phyloP scores from a whole-genome alignment of 1,284 basidiomycete species.

The Tetrapyrgos nigripes region DNA sequence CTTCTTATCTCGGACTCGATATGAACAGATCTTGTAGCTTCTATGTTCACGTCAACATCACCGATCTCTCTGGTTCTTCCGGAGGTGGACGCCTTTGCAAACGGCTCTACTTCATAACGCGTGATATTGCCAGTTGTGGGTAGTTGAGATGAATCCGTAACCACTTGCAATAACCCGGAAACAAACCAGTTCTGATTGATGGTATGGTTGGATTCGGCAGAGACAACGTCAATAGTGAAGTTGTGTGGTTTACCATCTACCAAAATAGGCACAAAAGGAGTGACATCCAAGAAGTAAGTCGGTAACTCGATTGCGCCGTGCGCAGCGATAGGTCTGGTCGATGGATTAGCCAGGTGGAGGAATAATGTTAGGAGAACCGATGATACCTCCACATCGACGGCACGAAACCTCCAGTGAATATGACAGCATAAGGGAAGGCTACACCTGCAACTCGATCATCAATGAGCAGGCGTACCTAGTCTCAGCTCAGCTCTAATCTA shows the following conservation, averaged over 20 bases:
- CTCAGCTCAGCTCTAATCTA: too few species aligned
- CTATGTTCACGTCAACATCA: constrained; percentile 55
- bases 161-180: constrained; percentile 64
- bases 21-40: constrained; percentile 46
- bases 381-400: constrained; percentile 73
- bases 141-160: constrained; percentile 64
- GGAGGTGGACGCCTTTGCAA: constrained; percentile 55
- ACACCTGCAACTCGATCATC: constrained; percentile 78
- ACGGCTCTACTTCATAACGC: constrained; percentile 59
- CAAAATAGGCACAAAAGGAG: constrained; percentile 77
- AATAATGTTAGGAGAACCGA: neutral
- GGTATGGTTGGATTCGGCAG: constrained; percentile 68
- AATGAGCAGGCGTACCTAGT: constrained; percentile 77
- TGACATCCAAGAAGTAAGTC: constrained; percentile 80
- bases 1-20: constrained; percentile 56
- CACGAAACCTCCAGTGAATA: constrained; percentile 83
- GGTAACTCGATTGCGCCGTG: constrained; percentile 83
- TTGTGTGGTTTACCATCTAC: constrained; percentile 73
- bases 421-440: constrained; percentile 78
- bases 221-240: constrained; percentile 75
- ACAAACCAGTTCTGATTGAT: constrained; percentile 82
- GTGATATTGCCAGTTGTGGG: constrained; percentile 75
- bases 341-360: neutral
- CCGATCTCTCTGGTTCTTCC: constrained; percentile 50
- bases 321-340: constrained; percentile 71